Percentiles rank a stretch among this genome's conserved stretches.
Evolutionary conservation across 2,329 filamentous ascomycete species (phyloP).

Genomic region (Penicillium vulpinum): DNA sequence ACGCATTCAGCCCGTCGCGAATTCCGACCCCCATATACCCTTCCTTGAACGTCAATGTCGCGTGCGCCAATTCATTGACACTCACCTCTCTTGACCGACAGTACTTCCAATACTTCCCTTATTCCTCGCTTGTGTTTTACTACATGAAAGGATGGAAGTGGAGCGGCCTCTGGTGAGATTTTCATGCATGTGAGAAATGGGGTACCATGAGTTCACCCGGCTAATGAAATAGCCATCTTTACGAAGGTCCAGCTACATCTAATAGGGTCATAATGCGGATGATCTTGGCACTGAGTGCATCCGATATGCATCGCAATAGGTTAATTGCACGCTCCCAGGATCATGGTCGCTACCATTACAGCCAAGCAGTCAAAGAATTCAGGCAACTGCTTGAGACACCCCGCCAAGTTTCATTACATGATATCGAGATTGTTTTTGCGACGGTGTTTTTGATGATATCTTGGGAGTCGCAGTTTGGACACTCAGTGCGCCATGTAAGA

Average conservation of each 20-base stretch:
- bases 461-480: constrained; percentile 40
- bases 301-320: constrained; percentile 39
- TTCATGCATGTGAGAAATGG: too few relatives aligned
- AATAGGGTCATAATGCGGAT: constrained; percentile 44
- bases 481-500: constrained; percentile 30
- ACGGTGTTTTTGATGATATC: constrained; percentile 41
- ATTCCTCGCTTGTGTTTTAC: constrained; percentile 35
- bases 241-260: constrained; percentile 35
- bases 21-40: constrained; percentile 29
- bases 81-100: constrained; percentile 37
- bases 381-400: constrained; percentile 36
- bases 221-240: constrained; percentile 26
- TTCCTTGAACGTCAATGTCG: constrained; percentile 21
- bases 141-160: constrained; percentile 43
- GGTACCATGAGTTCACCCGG: not conserved
- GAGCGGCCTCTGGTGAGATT: constrained; percentile 35
- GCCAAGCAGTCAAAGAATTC: constrained; percentile 39
- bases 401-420: constrained; percentile 27
- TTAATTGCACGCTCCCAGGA: constrained; percentile 29
- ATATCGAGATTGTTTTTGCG: constrained; percentile 37
- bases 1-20: constrained; percentile 18
- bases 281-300: constrained; percentile 40
- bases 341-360: constrained; percentile 38
- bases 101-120: constrained; percentile 38
- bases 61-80: constrained; percentile 37